Evolutionary conservation across 192 early-diverging fungal genomes (phyloP).

Genomic region (Mortierella alpina): DNA sequence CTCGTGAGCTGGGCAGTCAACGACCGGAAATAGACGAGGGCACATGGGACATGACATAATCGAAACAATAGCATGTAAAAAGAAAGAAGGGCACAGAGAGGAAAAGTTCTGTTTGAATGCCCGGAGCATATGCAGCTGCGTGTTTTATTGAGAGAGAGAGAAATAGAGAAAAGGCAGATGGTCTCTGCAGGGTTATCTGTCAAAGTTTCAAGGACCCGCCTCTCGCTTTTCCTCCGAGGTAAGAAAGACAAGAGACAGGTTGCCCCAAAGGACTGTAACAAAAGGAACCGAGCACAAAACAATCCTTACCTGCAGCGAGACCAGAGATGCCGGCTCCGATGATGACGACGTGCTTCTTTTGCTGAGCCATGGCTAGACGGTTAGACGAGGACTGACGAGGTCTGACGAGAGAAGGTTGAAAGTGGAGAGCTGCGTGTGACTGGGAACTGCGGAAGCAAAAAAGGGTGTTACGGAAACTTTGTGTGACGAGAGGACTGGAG

Average conservation of each 20-base stretch:
- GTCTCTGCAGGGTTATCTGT: too few species aligned
- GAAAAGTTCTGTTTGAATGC: not conserved
- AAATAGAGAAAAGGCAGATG: too few species aligned
- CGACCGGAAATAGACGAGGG: not conserved
- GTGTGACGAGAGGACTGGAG: not conserved
- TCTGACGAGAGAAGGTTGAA: not conserved
- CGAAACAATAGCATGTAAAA: not conserved
- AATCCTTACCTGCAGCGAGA: slow-evolving; percentile 46
- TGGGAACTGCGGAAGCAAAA: not conserved
- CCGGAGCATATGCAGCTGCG: too few species aligned
- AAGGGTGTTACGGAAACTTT: not conserved
- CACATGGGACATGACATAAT: not conserved
- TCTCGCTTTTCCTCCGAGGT: not conserved
- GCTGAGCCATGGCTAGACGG: slow-evolving; percentile 14
- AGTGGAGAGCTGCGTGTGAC: not conserved
- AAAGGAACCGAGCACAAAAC: not conserved
- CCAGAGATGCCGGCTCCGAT: slow-evolving; percentile 56
- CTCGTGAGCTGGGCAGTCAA: slow-evolving; percentile 45
- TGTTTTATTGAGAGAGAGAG: too few species aligned
- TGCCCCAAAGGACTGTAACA: not conserved
- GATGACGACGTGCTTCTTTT: slow-evolving; percentile 46
- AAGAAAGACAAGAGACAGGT: not conserved
- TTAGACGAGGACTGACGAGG: too few species aligned
- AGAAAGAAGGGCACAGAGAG: not conserved
- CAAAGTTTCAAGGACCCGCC: too few species aligned